Percentiles rank a stretch among this genome's conserved stretches.
Evolutionary conservation across 768 basidiomycete species (phyloP).

Genomic region (Leccinellum luteum): DNA sequence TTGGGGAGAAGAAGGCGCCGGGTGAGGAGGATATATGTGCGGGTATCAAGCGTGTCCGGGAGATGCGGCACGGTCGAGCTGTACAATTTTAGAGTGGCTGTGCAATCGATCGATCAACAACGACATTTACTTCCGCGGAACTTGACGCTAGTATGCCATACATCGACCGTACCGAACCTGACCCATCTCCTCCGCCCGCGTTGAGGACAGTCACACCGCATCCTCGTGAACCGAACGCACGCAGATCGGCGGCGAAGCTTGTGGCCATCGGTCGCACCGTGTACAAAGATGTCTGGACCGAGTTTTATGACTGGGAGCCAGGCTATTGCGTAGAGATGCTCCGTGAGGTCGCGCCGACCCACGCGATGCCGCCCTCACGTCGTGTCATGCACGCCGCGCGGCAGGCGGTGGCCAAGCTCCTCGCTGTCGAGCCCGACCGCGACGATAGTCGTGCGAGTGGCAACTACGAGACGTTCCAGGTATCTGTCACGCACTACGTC

Average conservation of each 20-base stretch:
- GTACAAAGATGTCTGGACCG: constrained; percentile 40
- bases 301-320: constrained; percentile 48
- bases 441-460: background rate
- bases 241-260: constrained; percentile 8
- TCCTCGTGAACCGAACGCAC: background rate
- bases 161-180: constrained; percentile 26
- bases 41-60: constrained; percentile 24
- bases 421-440: background rate
- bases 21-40: constrained; percentile 36
- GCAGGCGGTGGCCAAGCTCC: constrained; percentile 5
- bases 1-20: constrained; percentile 47
- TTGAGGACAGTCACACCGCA: background rate
- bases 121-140: constrained; percentile 11
- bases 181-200: constrained; percentile 6
- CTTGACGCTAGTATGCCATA: constrained; percentile 3
- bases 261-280: constrained; percentile 26
- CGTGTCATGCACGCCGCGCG: background rate
- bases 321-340: constrained; percentile 28
- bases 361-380: background rate
- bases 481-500: background rate
- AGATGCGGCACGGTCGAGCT: constrained; percentile 27
- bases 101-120: background rate
- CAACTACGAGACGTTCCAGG: background rate
- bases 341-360: background rate
- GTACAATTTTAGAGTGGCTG: background rate